Evolutionary conservation across 306 rosid genomes (phyloP), one percentile per base, ranked within the genome.

Genomic region (Cicer judaicum): DNA sequence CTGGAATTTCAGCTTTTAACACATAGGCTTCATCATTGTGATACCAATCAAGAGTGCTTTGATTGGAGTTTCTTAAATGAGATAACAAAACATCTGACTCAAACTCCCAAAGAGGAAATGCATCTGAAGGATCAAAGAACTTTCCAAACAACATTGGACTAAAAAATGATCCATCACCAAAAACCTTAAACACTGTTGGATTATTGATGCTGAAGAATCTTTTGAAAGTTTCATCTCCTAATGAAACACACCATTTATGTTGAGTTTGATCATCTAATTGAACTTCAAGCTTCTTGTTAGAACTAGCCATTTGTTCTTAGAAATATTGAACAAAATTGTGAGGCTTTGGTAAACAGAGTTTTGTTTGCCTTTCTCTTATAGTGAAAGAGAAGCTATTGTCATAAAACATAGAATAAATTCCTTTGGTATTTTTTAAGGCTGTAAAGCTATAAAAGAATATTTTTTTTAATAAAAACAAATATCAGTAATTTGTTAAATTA

Each of bases 51-150:
- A 87, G 84, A 6, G 91, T 66, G 64, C 68, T 84, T 81, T 84
- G 90, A 57, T 82, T 88, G 2, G 85, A 79, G 83, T 80, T 87
- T 73, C 87, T 79, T 55, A 90, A 85, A 74, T 83, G 79, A 38
- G 91, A 84, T 78, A 94, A 76, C 82, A 94, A 81, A 36, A 81
- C 50, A 59, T 94, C 95, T 1, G 97, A 87, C 73, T 94, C 97
- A 80, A 94, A 87, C 52, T 94, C 98, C 98, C 97, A 91, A 0
- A 94, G 87, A 19, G 98, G 98, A 76, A 94, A 94, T 16, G 98
- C 97, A 79, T 94, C 98, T 50, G 96, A 92, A 72, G 98, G 98
- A 80, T 94, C 97, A 71, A 94, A 94, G 83, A 87, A 91, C 68
- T 91, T 94, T 21, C 97, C 97, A 57, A 91, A 94, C 90, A 94